Percentiles rank a stretch among this genome's conserved stretches.
These are phyloP conservation scores for Coccomyxa sp. DNA, from an alignment of 139 green algal species.

Conservation along the genomic window DNA sequence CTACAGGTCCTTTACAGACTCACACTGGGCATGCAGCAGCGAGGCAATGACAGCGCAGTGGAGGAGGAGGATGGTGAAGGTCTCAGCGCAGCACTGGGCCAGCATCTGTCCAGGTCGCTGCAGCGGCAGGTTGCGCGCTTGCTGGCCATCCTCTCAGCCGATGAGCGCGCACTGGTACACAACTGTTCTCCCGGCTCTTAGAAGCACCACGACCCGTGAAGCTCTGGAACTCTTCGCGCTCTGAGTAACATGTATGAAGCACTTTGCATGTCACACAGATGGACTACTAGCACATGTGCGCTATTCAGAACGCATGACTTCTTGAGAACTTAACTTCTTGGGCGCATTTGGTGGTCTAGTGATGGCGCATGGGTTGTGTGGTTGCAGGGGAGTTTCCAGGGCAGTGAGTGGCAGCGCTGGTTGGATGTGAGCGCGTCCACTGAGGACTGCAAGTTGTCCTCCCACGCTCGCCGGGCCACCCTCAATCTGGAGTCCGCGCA, in stretches of 20 bases:
- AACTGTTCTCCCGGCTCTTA: too few relatives aligned
- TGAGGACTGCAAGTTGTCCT: constrained; percentile 59
- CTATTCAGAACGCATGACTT: too few relatives aligned
- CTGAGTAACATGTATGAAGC: too few relatives aligned
- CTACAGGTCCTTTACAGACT: constrained; percentile 61
- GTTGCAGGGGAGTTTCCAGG: background rate
- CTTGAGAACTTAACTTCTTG: too few relatives aligned
- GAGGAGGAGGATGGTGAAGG: background rate
- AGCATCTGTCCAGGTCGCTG: constrained; percentile 14
- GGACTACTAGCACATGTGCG: too few relatives aligned
- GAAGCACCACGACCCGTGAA: too few relatives aligned
- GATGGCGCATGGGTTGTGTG: background rate
- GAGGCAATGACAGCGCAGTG: too few relatives aligned
- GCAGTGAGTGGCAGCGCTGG: constrained; percentile 26
- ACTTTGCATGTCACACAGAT: too few relatives aligned
- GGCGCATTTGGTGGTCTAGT: too few relatives aligned
- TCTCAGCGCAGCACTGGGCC: background rate
- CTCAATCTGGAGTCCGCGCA: constrained; percentile 51
- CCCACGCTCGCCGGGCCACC: constrained; percentile 53
- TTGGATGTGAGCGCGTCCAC: constrained; percentile 34
- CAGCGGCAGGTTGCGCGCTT: constrained; percentile 51
- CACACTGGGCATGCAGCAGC: constrained; percentile 15
- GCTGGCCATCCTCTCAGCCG: constrained; percentile 51
- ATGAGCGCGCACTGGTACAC: constrained; percentile 12
- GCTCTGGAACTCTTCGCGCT: background rate